Conservation (phyloP, 163 green algal genomes). For the Chlorella variabilis region DNA sequence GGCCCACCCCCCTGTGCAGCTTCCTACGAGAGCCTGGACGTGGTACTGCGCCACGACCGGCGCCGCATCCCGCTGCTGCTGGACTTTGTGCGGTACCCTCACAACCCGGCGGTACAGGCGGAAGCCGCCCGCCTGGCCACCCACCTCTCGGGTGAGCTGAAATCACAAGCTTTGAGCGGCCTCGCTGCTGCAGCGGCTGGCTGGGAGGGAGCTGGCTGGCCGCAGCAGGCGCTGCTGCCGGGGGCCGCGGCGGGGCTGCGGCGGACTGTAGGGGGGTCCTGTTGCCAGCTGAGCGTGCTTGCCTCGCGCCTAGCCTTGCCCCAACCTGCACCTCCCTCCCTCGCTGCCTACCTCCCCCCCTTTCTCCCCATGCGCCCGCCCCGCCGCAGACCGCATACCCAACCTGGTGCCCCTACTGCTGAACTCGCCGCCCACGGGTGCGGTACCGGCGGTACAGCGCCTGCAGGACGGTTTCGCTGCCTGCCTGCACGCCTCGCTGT, state of each 20-base stretch:
- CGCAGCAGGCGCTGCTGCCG: no score
- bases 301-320: no score
- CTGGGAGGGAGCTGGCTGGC: no score
- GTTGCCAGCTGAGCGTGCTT: no score
- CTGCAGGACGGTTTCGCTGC: conserved; percentile 48
- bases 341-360: no score
- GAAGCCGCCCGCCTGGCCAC: conserved; percentile 64
- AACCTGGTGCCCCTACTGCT: conserved; percentile 68
- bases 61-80: conserved; percentile 64
- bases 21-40: conserved; percentile 65
- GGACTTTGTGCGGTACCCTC: conserved; percentile 73
- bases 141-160: conserved; percentile 16
- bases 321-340: no score
- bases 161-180: no score
- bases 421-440: conserved; percentile 24
- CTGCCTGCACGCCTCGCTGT: conserved; percentile 48
- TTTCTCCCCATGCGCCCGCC: no score
- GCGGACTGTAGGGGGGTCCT: no score
- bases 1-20: not conserved
- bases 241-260: no score
- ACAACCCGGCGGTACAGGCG: conserved; percentile 62
- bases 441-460: conserved; percentile 19
- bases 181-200: no score
- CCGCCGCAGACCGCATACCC: conserved; percentile 57
- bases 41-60: conserved; percentile 52